A percentile compares a stretch with the other conserved stretches of the same genome.
These are phyloP conservation scores for Leishmania major DNA, from an alignment of 208 protist species.

Conservation along the genomic window DNA sequence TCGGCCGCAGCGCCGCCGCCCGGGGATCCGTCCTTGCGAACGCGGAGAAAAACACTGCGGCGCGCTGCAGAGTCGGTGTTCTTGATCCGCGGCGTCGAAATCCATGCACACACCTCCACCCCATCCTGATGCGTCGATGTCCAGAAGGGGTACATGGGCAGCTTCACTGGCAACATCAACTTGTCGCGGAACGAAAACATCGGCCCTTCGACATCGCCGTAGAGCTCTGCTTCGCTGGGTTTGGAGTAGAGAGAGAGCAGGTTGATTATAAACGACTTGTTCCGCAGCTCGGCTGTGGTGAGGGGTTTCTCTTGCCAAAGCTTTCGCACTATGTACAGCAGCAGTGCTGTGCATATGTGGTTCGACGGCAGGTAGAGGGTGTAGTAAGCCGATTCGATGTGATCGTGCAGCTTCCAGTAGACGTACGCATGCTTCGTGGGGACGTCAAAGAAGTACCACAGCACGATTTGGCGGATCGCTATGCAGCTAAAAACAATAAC, in stretches of 20 bases:
- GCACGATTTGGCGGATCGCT: slow-evolving; percentile 8
- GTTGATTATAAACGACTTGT: slow-evolving; percentile 26
- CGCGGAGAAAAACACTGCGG: slow-evolving; percentile 26
- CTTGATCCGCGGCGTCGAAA: slow-evolving; percentile 6
- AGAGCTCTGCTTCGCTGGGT: neutral
- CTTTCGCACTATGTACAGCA: slow-evolving; percentile 26
- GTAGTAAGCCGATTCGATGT: slow-evolving; percentile 5
- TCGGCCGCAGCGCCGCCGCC: slow-evolving; percentile 13
- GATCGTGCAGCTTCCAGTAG: slow-evolving; percentile 22
- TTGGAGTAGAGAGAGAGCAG: slow-evolving; percentile 23
- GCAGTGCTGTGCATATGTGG: slow-evolving; percentile 14
- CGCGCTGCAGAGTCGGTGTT: slow-evolving; percentile 1
- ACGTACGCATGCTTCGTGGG: slow-evolving; percentile 11
- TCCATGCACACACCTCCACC: slow-evolving; percentile 32
- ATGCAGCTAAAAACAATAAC: slow-evolving; percentile 12
- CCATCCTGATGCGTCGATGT: slow-evolving; percentile 16
- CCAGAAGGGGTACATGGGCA: slow-evolving; percentile 33
- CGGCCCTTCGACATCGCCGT: neutral
- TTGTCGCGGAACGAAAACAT: slow-evolving; percentile 4
- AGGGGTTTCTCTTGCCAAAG: slow-evolving; percentile 30
- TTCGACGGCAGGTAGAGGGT: neutral
- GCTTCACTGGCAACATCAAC: slow-evolving; percentile 29
- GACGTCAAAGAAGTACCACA: neutral
- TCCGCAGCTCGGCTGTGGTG: slow-evolving; percentile 17
- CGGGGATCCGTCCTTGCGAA: neutral